phyloP scores from a whole-genome alignment of 139 green algal species.

The Haematococcus sp. region DNA sequence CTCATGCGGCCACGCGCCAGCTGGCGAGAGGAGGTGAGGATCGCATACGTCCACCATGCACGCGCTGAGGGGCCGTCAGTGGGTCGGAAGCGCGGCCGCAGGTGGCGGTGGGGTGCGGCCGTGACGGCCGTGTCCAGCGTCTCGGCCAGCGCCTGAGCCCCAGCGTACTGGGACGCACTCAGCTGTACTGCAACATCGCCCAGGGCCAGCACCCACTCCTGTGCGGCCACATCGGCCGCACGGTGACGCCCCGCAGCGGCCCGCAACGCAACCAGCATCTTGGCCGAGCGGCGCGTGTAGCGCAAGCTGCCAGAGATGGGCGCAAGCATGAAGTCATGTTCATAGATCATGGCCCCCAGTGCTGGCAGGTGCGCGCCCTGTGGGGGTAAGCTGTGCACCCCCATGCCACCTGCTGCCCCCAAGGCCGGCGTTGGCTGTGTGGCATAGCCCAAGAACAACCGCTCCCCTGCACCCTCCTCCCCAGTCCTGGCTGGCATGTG shows the following conservation, averaged over 20 bases:
- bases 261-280: too few relatives aligned
- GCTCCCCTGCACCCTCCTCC: too few relatives aligned
- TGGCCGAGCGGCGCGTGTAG: constrained; percentile 53
- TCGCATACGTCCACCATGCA: constrained; percentile 83
- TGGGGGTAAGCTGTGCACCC: too few relatives aligned
- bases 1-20: constrained; percentile 30
- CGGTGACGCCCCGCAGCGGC: too few relatives aligned
- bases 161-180: constrained; percentile 69
- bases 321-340: constrained; percentile 62
- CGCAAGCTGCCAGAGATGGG: constrained; percentile 59
- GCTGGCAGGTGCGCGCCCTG: too few relatives aligned
- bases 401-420: background rate
- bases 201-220: constrained; percentile 14
- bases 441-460: too few relatives aligned
- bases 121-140: constrained; percentile 60
- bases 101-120: constrained; percentile 50
- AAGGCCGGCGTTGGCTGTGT: too few relatives aligned
- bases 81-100: constrained; percentile 55
- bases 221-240: too few relatives aligned
- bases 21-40: constrained; percentile 4
- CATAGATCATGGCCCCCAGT: too few relatives aligned
- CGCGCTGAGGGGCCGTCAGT: constrained; percentile 32
- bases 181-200: constrained; percentile 50
- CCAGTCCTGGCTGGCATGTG: constrained; percentile 9
- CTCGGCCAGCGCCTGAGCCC: constrained; percentile 66